Evolutionary conservation across 352 stramenopile species (phyloP).

Genomic region (Phytopythium delawarense): DNA sequence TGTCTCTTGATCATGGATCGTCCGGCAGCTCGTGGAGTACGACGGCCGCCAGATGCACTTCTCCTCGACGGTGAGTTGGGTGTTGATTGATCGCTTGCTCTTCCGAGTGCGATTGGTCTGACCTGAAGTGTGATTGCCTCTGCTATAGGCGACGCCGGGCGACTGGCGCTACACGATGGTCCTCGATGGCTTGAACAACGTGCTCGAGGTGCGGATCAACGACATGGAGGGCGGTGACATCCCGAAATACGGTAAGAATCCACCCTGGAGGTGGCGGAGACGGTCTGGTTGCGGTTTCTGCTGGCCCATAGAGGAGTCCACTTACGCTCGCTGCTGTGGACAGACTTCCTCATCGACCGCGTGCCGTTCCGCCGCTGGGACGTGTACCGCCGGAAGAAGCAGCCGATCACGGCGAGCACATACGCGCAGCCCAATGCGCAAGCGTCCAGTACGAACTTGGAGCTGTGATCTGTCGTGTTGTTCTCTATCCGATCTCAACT

Average conservation of each 20-base stretch:
- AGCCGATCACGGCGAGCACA: constrained; percentile 26
- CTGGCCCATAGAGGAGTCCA: too few relatives aligned
- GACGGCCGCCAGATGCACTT: constrained; percentile 81
- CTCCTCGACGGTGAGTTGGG: constrained; percentile 60
- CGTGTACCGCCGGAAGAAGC: constrained; percentile 73
- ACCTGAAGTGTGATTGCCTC: background rate
- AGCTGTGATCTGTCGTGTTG: background rate
- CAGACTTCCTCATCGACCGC: constrained; percentile 75
- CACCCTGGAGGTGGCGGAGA: too few relatives aligned
- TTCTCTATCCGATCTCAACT: background rate
- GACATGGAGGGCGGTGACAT: constrained; percentile 67
- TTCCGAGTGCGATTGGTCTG: background rate
- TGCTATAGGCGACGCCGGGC: constrained; percentile 47
- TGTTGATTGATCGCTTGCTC: background rate
- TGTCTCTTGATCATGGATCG: background rate
- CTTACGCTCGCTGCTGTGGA: background rate
- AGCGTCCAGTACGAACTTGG: constrained; percentile 27
- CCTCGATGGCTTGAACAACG: constrained; percentile 64
- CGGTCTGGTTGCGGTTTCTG: too few relatives aligned
- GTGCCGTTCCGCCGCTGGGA: constrained; percentile 83
- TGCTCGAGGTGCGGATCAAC: constrained; percentile 85
- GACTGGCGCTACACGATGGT: constrained; percentile 82
- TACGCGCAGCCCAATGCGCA: constrained; percentile 37
- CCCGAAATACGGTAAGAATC: constrained; percentile 73
- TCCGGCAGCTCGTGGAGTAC: constrained; percentile 57